Evolutionary conservation across 441 rosid species (phyloP).

Genomic region (Corymbia citriodora): DNA sequence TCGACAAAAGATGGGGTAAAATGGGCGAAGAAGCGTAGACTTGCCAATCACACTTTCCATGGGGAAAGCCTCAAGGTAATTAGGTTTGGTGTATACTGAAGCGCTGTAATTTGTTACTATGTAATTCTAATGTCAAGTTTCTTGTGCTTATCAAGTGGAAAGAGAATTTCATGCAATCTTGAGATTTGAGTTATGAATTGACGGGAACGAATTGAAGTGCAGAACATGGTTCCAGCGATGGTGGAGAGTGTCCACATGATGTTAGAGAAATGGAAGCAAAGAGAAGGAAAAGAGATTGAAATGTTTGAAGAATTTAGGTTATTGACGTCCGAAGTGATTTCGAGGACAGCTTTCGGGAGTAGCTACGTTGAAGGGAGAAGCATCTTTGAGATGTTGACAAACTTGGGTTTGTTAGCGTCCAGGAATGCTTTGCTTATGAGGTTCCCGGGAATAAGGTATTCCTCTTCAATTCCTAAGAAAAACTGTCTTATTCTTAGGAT

Average conservation of each 20-base stretch:
- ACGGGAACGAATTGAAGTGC: conserved; percentile 12
- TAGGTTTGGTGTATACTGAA: background rate
- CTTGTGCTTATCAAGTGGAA: conserved; percentile 3
- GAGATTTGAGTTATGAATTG: background rate
- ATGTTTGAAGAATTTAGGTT: conserved; percentile 19
- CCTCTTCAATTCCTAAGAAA: background rate
- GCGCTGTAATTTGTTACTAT: background rate
- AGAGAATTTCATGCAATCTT: background rate
- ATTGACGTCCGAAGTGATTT: background rate
- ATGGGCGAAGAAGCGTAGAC: conserved; percentile 25
- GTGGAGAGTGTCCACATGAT: background rate
- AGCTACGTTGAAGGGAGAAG: conserved; percentile 15
- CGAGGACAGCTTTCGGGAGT: background rate
- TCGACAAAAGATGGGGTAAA: conserved; percentile 19
- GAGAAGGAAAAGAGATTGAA: conserved; percentile 22
- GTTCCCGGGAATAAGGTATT: background rate
- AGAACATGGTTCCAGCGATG: conserved; percentile 11
- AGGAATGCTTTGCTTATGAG: background rate
- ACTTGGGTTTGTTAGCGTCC: background rate
- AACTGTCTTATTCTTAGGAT: background rate
- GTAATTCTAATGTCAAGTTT: background rate
- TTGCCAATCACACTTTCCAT: conserved; percentile 37
- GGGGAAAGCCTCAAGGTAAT: conserved; percentile 26
- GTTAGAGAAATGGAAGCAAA: background rate
- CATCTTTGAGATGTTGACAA: conserved; percentile 17